Evolutionary conservation across 768 basidiomycete species (phyloP).

Genomic region (Mycena galericulata): DNA sequence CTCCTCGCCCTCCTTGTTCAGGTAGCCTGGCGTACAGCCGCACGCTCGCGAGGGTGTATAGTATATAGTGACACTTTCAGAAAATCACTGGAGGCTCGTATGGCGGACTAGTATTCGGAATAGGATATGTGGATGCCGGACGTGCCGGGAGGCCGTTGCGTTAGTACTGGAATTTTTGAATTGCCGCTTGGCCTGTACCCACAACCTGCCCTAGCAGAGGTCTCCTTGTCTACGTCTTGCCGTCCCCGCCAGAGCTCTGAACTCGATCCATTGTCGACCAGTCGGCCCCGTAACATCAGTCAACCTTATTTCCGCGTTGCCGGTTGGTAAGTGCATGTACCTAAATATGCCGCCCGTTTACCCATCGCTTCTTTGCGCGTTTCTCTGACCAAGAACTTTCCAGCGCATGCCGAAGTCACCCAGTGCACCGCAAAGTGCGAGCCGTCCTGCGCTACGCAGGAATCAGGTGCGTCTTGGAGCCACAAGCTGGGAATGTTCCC

Average conservation of each 20-base stretch:
- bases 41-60: too few relatives aligned
- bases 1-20: too few relatives aligned
- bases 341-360: background rate
- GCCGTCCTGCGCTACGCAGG: conserved; percentile 77
- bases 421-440: conserved; percentile 49
- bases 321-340: background rate
- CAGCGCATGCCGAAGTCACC: conserved; percentile 78
- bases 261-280: background rate
- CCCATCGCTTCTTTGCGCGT: background rate
- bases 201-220: background rate
- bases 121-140: too few relatives aligned
- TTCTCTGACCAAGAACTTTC: background rate
- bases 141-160: background rate
- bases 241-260: background rate
- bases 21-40: too few relatives aligned
- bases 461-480: conserved; percentile 68
- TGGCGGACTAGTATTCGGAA: too few relatives aligned
- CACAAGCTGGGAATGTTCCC: conserved; percentile 5
- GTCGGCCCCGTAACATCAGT: background rate
- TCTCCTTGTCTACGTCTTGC: background rate
- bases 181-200: background rate
- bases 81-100: too few relatives aligned
- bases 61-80: too few relatives aligned
- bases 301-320: background rate
- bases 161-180: background rate